Evolutionary conservation across 2,329 filamentous ascomycete genomes (phyloP), one percentile per base, ranked within the genome.

Genomic region (Clarireedia hainanense): DNA sequence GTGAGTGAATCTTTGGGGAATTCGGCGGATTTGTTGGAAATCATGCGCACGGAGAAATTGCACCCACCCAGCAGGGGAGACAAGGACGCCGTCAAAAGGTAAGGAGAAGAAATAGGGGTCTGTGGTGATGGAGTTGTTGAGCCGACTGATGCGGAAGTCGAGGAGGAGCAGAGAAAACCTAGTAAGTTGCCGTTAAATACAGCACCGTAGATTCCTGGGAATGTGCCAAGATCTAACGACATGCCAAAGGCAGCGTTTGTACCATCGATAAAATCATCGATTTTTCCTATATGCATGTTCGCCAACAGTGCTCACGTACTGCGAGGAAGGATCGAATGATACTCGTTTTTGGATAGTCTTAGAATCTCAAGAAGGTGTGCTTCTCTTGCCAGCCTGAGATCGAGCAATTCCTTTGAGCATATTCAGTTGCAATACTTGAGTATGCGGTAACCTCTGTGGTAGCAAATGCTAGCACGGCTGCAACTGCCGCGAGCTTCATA

Each of bases 51-150:
- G 40, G 66, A 56, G 50, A 71, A 69, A 5, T 60, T 62, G 51
- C 64, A 68, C 7, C 59, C 64, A 68, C 7, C 59, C 67, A 12
- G 65, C 67, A 27, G 60, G 63, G 10, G 50, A 56, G 37, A 67
- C 67, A 12, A 65, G 27, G n/a, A 78, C 69, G 12, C 78, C 78
- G 2, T 75, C 77, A 52, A 76, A 73, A 1, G 77, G 79, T 0
- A 76, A 76, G 46, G 75, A 78, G 66, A 76, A 81, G 64, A 79
- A 79, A 46, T 76, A 68, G 0, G 78, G 77, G 62, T 81, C 81
- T 12, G 55, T 58, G 2, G 47, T 15, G 17, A 59, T 55, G 10
- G 57, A 59, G 43, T 58, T 47, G 27, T 59, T 58, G 62, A 75
- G 76, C 69, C 77, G 73, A 14, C 69, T 63, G 10, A 72, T 70